Percentiles rank a stretch among this genome's conserved stretches.
Evolutionary conservation across 371 early-diverging fungal species (phyloP).

Genomic region (Mucor saturninus): DNA sequence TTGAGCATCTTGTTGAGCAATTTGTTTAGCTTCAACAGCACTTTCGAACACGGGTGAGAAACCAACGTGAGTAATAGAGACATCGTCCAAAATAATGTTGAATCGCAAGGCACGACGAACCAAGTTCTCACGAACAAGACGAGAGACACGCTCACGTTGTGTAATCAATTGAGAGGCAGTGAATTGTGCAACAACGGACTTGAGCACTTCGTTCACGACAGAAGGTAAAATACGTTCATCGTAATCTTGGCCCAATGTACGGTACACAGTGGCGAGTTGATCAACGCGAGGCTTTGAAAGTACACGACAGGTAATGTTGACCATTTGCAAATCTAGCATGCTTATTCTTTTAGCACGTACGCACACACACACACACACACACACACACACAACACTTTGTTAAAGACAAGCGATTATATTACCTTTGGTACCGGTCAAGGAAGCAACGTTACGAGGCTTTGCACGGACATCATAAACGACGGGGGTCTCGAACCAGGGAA

Average conservation of each 20-base stretch:
- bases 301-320: constrained; percentile 98
- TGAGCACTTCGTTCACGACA: constrained; percentile 98
- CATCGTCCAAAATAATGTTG: constrained; percentile 95
- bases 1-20: constrained; percentile 99
- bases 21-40: constrained; percentile 98
- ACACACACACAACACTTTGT: too few species aligned
- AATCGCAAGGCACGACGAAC: constrained; percentile 86
- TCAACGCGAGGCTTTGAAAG: constrained; percentile 87
- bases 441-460: constrained; percentile 96
- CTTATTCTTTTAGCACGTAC: too few species aligned
- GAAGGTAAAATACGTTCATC: constrained; percentile 98
- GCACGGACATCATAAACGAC: constrained; percentile 97
- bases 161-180: constrained; percentile 98
- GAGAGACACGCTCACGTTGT: constrained; percentile 93
- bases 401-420: constrained; percentile 12
- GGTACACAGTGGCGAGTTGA: constrained; percentile 84
- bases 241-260: constrained; percentile 92
- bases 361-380: too few species aligned
- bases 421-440: constrained; percentile 98
- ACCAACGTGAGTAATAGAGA: constrained; percentile 95
- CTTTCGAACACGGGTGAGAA: constrained; percentile 95
- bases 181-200: constrained; percentile 98
- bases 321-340: constrained; percentile 94
- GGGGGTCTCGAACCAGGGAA: constrained; percentile 97
- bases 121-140: constrained; percentile 90